Base-by-base conservation (phyloP, 352 stramenopile genomes). In the Nothophytophthora sp. region DNA sequence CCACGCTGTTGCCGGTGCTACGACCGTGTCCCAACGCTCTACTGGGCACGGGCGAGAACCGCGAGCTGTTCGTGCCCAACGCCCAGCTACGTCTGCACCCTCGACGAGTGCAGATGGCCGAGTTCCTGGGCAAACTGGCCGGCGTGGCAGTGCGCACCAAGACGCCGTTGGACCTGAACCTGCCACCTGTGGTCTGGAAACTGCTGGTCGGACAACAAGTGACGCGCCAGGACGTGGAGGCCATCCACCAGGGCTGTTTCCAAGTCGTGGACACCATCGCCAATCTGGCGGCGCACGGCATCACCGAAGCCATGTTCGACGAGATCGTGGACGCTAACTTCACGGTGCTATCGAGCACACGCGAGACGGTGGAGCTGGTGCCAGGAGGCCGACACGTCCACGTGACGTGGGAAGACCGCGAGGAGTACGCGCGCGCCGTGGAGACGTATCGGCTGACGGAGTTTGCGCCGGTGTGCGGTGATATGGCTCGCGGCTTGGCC, bases 121-220 rank as follows among this genome's bases (percentile, higher is more conserved):
- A 96, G 50, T 98, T 98, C 55, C 73, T 98, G 12, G 95, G 95
- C 13, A 97, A 98, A 54, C 73, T 98, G 15, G 96, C 97, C 50
- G 95, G 94, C 18, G 90, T 98, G 37, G 90, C 91, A 18, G 86
- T 98, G 27, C 89, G 95, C 32, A 96, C 88, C 16, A 97, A 97
- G 72, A 96, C 94, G 23, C 94, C 90, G 40, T 70, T 98, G 12
- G 90, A 96, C 32, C 55, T 98, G 34, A 96, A 97, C 46, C 63
- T 98, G 20, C 86, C 94, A 20, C 68, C 86, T 0, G 72, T 97
- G 15, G 83, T 98, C 18, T 98, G 95, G 94, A 98, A 98, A 52
- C 50, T 89, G n/a, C 46, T 98, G 6, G 89, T 97, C 13, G 70
- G 76, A 9, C 73, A 98, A 44, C 60, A 63, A 8, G 77, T 97